Base-by-base conservation (phyloP, 2,329 filamentous ascomycete genomes). In the Alternaria brassicicola region DNA sequence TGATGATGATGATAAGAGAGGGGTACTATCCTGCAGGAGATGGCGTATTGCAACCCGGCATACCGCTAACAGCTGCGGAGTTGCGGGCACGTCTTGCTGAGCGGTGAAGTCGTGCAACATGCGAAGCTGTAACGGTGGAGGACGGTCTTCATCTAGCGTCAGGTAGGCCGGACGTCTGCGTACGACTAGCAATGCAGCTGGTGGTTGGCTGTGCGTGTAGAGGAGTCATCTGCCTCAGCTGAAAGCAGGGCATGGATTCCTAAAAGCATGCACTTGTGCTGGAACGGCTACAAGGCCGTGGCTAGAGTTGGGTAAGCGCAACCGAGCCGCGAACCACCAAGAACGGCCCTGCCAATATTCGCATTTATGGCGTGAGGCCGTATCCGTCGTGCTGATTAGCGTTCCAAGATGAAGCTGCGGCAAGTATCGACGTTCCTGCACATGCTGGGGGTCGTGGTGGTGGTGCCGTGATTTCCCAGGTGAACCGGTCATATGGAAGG, bases 401-500 rank as follows among this genome's bases (percentile, higher is more conserved):
- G 35, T 49, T 50, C 36, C 43, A 54, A 41, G 52, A 41, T 41
- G 19, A 35, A 35, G 36, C 42, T 38, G 47, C 26, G 47, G 31
- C 52, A 50, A 33, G 33, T 47, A 47, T 57, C 23, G 35, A 42
- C 41, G 33, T 53, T 57, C 17, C 33, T 62, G 58, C 55, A 54
- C 42, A 49, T 42, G 36, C 52, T 31, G 43, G 53, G 41, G n/a
- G n/a, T n/a, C n/a, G n/a, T n/a, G n/a, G n/a, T n/a, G n/a, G 38
- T 55, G 36, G 52, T 58, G 47, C 47, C 38, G 51, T 46, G 41
- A 55, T 26, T 12, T 50, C 48, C 36, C 57, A 52, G 30, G 52
- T 47, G 45, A 52, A 55, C 56, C 59, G 57, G 62, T 66, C 57
- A 66, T 54, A 59, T 61, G 63, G 58, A 62, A 58, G 51, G 56